These are phyloP conservation scores for Phalaenopsis hybrid DNA, from an alignment of 116 monocot species.

Conservation along the genomic window DNA sequence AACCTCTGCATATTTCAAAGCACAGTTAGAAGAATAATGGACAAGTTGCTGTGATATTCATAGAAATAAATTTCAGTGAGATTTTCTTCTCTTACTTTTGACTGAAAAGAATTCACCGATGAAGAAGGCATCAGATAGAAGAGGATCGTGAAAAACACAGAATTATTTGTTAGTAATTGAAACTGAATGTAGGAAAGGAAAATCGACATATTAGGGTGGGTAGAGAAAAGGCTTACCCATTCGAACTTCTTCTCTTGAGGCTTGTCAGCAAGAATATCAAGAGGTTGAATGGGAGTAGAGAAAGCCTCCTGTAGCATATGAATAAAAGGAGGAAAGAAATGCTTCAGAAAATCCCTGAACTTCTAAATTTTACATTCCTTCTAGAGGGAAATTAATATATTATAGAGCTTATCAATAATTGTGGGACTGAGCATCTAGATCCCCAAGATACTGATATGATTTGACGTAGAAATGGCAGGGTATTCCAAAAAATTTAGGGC, in stretches of 20 bases:
- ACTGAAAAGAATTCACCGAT: conserved; percentile 22
- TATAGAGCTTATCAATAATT: no score
- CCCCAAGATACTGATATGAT: no score
- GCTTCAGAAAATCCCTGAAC: background rate
- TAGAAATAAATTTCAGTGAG: background rate
- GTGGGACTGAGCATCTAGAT: no score
- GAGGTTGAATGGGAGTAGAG: conserved; percentile 61
- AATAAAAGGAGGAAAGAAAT: background rate
- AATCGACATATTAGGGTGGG: background rate
- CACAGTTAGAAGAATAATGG: background rate
- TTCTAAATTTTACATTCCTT: background rate
- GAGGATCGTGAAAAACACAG: background rate
- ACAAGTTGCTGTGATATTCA: background rate
- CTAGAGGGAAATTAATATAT: no score
- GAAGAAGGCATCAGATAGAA: background rate
- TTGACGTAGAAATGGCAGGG: no score
- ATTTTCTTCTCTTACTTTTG: conserved; percentile 29
- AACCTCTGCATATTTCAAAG: conserved; percentile 51
- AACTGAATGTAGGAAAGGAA: background rate
- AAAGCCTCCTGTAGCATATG: conserved; percentile 54
- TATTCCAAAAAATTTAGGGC: no score
- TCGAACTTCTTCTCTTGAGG: conserved; percentile 71
- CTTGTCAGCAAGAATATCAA: conserved; percentile 86
- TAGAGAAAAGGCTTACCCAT: conserved; percentile 23
- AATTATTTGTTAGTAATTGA: background rate